Conservation (phyloP, 306 rosid species). For the Pterocarpus santalinus region DNA sequence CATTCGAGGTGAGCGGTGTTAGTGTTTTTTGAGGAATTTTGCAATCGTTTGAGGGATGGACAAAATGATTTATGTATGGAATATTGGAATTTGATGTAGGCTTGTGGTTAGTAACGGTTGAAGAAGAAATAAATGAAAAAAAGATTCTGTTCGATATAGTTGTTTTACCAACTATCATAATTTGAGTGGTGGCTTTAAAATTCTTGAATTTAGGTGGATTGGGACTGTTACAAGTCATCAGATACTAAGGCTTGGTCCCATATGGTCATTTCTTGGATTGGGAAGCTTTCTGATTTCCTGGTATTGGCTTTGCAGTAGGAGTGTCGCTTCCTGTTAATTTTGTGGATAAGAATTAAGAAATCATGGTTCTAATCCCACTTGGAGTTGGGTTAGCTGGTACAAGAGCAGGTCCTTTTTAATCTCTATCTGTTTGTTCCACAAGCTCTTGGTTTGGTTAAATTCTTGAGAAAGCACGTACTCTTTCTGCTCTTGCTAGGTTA, state of each 20-base stretch:
- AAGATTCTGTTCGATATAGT: slow-evolving; percentile 5
- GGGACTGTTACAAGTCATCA: neutral
- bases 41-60: neutral
- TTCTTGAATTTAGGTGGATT: slow-evolving; percentile 3
- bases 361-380: slow-evolving; percentile 23
- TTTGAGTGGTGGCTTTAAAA: slow-evolving; percentile 5
- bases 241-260: slow-evolving; percentile 30
- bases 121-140: neutral
- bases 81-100: slow-evolving; percentile 9
- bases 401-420: neutral
- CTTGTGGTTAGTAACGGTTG: neutral
- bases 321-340: slow-evolving; percentile 29
- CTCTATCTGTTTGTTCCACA: slow-evolving; percentile 6
- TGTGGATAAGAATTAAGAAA: neutral
- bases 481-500: slow-evolving; percentile 10
- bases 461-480: slow-evolving; percentile 12
- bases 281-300: neutral
- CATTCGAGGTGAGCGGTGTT: slow-evolving; percentile 2
- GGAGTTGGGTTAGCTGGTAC: slow-evolving; percentile 19
- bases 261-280: slow-evolving; percentile 18
- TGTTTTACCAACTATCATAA: slow-evolving; percentile 19
- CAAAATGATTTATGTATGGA: neutral
- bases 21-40: slow-evolving; percentile 10
- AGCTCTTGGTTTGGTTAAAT: slow-evolving; percentile 33
- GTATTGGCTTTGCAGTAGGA: slow-evolving; percentile 20